Percentiles rank a stretch among this genome's conserved stretches.
Evolutionary conservation across 2,329 filamentous ascomycete species (phyloP).

Genomic region (Calonectria crousiana): DNA sequence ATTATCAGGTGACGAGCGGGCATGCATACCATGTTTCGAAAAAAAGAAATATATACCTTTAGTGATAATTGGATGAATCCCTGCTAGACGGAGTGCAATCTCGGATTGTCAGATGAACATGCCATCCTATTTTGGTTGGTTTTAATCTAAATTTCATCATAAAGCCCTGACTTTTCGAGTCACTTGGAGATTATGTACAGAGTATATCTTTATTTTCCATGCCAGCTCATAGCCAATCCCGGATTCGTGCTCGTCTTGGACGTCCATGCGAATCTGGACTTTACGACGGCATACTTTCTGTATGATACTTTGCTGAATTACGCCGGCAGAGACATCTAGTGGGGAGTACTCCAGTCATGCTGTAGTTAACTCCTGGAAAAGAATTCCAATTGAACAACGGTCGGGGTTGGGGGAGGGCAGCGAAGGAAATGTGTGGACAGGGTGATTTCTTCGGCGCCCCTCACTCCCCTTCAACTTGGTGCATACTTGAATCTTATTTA

Average conservation of each 20-base stretch:
- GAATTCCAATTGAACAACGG: constrained; percentile 54
- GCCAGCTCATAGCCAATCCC: neutral
- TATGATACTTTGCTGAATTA: constrained; percentile 29
- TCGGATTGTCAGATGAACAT: neutral
- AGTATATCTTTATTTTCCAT: neutral
- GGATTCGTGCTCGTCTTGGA: neutral
- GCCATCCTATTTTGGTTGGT: constrained; percentile 23
- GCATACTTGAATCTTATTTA: neutral
- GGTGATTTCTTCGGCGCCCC: neutral
- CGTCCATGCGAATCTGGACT: constrained; percentile 6
- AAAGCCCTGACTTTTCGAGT: neutral
- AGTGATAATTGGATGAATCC: neutral
- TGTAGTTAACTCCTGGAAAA: constrained; percentile 51
- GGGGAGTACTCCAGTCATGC: constrained; percentile 32
- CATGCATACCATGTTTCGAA: no score
- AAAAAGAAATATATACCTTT: no score
- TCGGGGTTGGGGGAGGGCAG: constrained; percentile 30
- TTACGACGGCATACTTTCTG: constrained; percentile 27
- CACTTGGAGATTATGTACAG: neutral
- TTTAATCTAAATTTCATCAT: constrained; percentile 1
- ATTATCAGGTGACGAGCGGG: neutral
- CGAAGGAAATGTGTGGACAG: constrained; percentile 26
- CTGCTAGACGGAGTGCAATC: neutral
- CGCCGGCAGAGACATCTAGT: constrained; percentile 36
- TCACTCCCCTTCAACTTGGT: neutral